A percentile compares a stretch with the other conserved stretches of the same genome.
Evolutionary conservation across 768 basidiomycete genomes (phyloP).

Genomic region (Trametopsis cervina): DNA sequence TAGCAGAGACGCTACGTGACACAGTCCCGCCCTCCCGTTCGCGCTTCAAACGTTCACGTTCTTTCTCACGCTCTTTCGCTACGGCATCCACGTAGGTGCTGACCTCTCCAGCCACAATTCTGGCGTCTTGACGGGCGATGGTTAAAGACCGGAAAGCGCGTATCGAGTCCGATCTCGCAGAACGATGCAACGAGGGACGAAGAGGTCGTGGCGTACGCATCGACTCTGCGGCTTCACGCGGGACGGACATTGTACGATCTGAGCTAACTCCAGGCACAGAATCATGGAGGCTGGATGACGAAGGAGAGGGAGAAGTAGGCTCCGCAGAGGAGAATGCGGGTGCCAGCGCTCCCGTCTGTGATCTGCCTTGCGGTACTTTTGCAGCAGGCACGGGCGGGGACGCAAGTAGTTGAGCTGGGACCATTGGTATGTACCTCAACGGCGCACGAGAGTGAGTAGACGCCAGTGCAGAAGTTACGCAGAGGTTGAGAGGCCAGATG

Average conservation of each 20-base stretch:
- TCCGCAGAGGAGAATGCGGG: neutral
- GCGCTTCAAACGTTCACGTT: constrained; percentile 64
- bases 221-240: neutral
- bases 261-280: constrained; percentile 32
- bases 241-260: neutral
- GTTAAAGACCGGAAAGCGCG: constrained; percentile 46
- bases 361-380: neutral
- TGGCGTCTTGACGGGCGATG: constrained; percentile 37
- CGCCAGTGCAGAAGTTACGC: constrained; percentile 36
- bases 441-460: constrained; percentile 34
- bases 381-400: constrained; percentile 31
- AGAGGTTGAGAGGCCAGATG: constrained; percentile 65
- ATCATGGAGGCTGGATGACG: constrained; percentile 25
- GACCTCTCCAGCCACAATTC: constrained; percentile 51
- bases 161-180: constrained; percentile 16
- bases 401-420: constrained; percentile 56
- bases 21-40: constrained; percentile 45
- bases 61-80: constrained; percentile 68
- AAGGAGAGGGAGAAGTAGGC: constrained; percentile 19
- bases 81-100: constrained; percentile 70
- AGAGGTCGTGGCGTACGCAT: neutral
- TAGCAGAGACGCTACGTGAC: neutral
- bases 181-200: neutral
- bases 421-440: constrained; percentile 52
- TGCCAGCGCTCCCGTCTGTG: neutral